Evolutionary conservation across 352 stramenopile genomes (phyloP).

Genomic region (Phytophthora litchii): DNA sequence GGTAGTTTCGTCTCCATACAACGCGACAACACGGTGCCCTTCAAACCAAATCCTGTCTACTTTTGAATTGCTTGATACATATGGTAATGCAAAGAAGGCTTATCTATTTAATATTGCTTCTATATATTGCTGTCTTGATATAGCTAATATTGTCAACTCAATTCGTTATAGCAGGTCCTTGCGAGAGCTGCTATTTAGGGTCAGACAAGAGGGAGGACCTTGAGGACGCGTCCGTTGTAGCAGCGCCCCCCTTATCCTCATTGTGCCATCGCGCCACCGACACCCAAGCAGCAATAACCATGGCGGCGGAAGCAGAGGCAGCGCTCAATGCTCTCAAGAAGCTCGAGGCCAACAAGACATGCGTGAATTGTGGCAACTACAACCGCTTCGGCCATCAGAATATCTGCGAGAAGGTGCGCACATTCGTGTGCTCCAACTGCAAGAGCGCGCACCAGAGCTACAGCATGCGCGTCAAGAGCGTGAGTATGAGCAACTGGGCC

Average conservation of each 20-base stretch:
- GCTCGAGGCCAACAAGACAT: slow-evolving; percentile 84
- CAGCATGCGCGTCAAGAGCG: slow-evolving; percentile 94
- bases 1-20: slow-evolving; percentile 19
- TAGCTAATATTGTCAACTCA: no score
- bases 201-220: slow-evolving; percentile 24
- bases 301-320: slow-evolving; percentile 58
- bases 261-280: slow-evolving; percentile 21
- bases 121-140: no score
- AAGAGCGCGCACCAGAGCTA: slow-evolving; percentile 96
- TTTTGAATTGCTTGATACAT: no score
- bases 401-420: slow-evolving; percentile 92
- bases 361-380: slow-evolving; percentile 84
- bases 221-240: slow-evolving; percentile 23
- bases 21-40: slow-evolving; percentile 3
- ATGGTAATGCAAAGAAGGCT: no score
- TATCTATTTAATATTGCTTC: no score
- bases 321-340: slow-evolving; percentile 86
- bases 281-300: slow-evolving; percentile 22
- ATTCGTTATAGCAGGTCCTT: no score
- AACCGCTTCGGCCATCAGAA: slow-evolving; percentile 93
- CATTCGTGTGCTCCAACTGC: slow-evolving; percentile 95
- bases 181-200: slow-evolving; percentile 10
- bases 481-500: slow-evolving; percentile 96
- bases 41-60: no score
- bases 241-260: slow-evolving; percentile 6